Base-by-base conservation (phyloP, 176 grass and related monocot species). In the Aegilops umbellulata region DNA sequence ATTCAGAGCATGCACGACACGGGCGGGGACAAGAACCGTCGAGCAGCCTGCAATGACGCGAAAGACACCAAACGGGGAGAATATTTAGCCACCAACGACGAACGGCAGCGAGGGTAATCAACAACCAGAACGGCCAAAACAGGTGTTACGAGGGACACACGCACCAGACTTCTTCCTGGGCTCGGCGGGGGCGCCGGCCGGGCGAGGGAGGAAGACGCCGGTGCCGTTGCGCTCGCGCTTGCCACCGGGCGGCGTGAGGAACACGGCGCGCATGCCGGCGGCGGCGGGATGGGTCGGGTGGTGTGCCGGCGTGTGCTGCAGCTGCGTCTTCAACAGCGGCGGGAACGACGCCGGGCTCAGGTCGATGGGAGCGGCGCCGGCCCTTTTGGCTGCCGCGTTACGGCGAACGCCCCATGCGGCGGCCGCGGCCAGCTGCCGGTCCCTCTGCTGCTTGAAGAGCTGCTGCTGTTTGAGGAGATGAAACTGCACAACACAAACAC, bases 1-100 rank as follows among this genome's bases (percentile, higher is more conserved):
- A 78, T 99, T 99, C 39, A 99, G 69, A 16, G 97, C 92, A 0
- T 97, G 97, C 31, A 99, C 97, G 19, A 97, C 97, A 69, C 92
- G 87, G 8, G 92, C 90, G 1, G 97, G 97, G 22, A 99, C 83
- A 84, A 99, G 92, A 62, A 96, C 94, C 0, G 97, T 97, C 8
- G 97, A 91, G 62, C 94, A 99, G 29, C 81, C 97, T 99, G 65
- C 36, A 76, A 58, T 24, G 34, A 57, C 7, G 36, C 22, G 8
- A 34, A 10, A 17, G 27, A 8, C 2, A 84, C 32, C 20, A 30
- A 38, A 79, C 12, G 3, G 35, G 14, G 4, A 17, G 7, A 83
- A 80, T 23, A 34, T 24, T 80, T 3, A 32, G 35, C 24, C 16
- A 29, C 19, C 36, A 13, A 44, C 14, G 26, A 44, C 14, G 26